Conservation (phyloP, 129 eudicot genomes). For the Rutidosis leptorrhynchoides region DNA sequence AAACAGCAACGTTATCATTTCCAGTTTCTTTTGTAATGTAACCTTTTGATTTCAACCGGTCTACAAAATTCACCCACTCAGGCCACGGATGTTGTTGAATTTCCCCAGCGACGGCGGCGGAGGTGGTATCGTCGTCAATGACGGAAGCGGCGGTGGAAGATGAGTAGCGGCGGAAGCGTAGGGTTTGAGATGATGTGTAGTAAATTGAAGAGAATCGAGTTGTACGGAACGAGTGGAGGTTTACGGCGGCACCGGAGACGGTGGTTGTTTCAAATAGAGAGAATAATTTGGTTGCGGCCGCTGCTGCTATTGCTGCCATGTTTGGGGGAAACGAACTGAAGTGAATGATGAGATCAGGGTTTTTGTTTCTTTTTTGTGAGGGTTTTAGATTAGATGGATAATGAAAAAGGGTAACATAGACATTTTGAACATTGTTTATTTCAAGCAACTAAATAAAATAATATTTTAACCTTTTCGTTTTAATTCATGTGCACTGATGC, state of each 20-base stretch:
- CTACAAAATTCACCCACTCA: slow-evolving; percentile 83
- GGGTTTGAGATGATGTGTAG: slow-evolving; percentile 26
- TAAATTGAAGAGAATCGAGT: slow-evolving; percentile 21
- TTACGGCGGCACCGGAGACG: slow-evolving; percentile 17
- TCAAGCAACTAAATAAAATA: too few relatives aligned
- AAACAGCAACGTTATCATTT: slow-evolving; percentile 36
- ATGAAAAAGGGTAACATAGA: background rate
- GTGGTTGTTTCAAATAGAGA: slow-evolving; percentile 37
- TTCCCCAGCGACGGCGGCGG: slow-evolving; percentile 5
- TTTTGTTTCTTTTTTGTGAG: slow-evolving; percentile 7
- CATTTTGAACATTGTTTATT: too few relatives aligned
- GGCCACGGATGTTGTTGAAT: slow-evolving; percentile 73
- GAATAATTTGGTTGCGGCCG: slow-evolving; percentile 30
- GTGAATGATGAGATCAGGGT: slow-evolving; percentile 25
- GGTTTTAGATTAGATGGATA: slow-evolving; percentile 23
- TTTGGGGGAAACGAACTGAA: background rate
- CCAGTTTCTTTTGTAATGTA: slow-evolving; percentile 44
- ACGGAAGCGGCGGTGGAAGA: slow-evolving; percentile 40
- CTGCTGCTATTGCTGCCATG: slow-evolving; percentile 30
- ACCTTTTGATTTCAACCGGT: slow-evolving; percentile 72
- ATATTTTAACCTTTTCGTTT: too few relatives aligned
- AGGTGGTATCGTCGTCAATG: slow-evolving; percentile 26
- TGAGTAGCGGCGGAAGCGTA: slow-evolving; percentile 48
- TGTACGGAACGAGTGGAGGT: slow-evolving; percentile 30
- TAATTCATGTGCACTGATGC: too few relatives aligned